A percentile compares a stretch with the other conserved stretches of the same genome.
Conservation (phyloP, 768 basidiomycete genomes). For the Hemileccinum impolitum region DNA sequence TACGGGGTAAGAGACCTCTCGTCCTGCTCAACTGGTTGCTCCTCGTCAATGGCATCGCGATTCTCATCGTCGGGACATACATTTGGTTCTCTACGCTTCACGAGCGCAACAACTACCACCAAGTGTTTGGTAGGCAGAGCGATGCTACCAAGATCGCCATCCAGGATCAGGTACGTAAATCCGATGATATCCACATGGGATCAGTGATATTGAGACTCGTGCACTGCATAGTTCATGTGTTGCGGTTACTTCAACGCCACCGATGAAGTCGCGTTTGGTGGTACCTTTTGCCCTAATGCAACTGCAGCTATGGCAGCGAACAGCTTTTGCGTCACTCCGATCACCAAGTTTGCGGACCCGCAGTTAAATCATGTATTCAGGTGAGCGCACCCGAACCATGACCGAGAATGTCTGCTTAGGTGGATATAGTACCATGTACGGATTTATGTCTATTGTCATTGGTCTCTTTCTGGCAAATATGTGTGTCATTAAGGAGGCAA, state of each 20-base stretch:
- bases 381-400: slow-evolving; percentile 36
- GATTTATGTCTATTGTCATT: slow-evolving; percentile 78
- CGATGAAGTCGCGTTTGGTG: slow-evolving; percentile 56
- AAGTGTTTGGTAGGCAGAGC: slow-evolving; percentile 48
- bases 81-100: slow-evolving; percentile 82
- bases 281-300: slow-evolving; percentile 53
- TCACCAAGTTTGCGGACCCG: slow-evolving; percentile 64
- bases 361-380: slow-evolving; percentile 83
- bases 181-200: no score
- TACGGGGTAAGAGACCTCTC: slow-evolving; percentile 66
- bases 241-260: slow-evolving; percentile 82
- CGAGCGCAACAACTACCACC: slow-evolving; percentile 65
- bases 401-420: background rate
- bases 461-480: slow-evolving; percentile 74
- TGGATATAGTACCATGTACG: slow-evolving; percentile 58
- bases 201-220: background rate
- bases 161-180: slow-evolving; percentile 64
- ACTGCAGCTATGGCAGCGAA: slow-evolving; percentile 32
- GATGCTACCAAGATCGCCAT: slow-evolving; percentile 48
- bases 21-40: slow-evolving; percentile 76
- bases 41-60: slow-evolving; percentile 56
- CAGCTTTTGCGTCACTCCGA: slow-evolving; percentile 70
- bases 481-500: slow-evolving; percentile 81
- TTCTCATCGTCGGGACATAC: slow-evolving; percentile 63
- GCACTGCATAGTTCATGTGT: slow-evolving; percentile 58